These are phyloP conservation scores for Backusella mclennaniae DNA, from an alignment of 192 early-diverging fungal genomes.

Conservation along the genomic window DNA sequence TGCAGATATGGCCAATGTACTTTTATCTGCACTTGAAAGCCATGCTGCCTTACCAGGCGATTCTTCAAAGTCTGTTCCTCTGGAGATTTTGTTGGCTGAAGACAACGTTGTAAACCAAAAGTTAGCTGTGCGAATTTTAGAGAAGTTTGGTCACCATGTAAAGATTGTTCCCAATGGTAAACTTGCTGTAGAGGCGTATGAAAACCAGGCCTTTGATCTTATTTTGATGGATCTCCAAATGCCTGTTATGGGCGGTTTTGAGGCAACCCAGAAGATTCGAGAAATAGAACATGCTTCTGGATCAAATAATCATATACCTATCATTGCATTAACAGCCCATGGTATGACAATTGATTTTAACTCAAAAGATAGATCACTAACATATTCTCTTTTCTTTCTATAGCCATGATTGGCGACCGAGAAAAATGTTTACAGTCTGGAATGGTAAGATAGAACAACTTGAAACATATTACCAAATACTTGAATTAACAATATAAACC, in stretches of 20 bases:
- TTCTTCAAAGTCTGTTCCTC: constrained; percentile 54
- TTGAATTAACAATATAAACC: not conserved
- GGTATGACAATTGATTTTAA: constrained; percentile 56
- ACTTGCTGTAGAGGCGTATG: constrained; percentile 70
- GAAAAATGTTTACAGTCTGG: constrained; percentile 81
- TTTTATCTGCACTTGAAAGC: constrained; percentile 69
- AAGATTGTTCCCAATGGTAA: constrained; percentile 77
- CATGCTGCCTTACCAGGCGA: constrained; percentile 58
- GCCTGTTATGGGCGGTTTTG: constrained; percentile 88
- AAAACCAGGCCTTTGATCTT: constrained; percentile 52
- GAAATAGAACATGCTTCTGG: constrained; percentile 55
- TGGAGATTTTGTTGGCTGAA: constrained; percentile 78
- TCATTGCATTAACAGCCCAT: constrained; percentile 84
- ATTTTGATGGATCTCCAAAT: constrained; percentile 90
- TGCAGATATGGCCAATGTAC: constrained; percentile 62
- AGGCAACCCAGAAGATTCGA: constrained; percentile 78
- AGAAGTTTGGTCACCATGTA: constrained; percentile 75
- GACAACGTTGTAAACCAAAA: constrained; percentile 87
- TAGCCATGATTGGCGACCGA: constrained; percentile 62
- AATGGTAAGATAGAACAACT: constrained; percentile 58
- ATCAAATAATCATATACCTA: constrained; percentile 59
- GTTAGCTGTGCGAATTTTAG: constrained; percentile 68
- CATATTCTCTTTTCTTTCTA: not conserved
- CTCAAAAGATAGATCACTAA: not conserved
- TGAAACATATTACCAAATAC: constrained; percentile 24